Conservation (phyloP, 768 basidiomycete species). For the Lentinula detonsa region DNA sequence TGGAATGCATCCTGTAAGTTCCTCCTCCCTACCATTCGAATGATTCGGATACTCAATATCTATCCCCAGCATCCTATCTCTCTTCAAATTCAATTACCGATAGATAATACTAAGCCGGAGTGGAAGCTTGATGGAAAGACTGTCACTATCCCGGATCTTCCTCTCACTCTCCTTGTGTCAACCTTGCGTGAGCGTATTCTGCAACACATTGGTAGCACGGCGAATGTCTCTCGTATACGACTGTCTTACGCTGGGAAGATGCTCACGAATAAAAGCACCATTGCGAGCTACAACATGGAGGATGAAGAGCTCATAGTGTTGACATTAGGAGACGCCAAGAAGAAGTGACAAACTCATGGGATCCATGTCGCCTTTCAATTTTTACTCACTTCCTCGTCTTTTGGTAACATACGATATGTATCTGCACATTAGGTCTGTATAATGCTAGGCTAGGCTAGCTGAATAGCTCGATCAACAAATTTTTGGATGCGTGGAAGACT, state of each 20-base stretch:
- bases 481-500: too few species aligned
- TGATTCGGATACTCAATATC: neutral
- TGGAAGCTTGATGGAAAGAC: slow-evolving; percentile 86
- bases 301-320: slow-evolving; percentile 83
- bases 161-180: slow-evolving; percentile 79
- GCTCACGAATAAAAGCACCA: slow-evolving; percentile 79
- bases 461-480: too few species aligned
- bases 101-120: slow-evolving; percentile 78
- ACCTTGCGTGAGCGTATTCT: slow-evolving; percentile 87
- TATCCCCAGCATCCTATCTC: slow-evolving; percentile 73
- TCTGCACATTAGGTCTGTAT: neutral
- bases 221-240: slow-evolving; percentile 76
- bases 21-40: neutral
- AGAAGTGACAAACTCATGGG: slow-evolving; percentile 37
- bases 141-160: slow-evolving; percentile 76
- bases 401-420: too few species aligned
- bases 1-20: slow-evolving; percentile 73
- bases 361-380: neutral
- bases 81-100: slow-evolving; percentile 78
- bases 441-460: neutral
- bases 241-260: slow-evolving; percentile 78
- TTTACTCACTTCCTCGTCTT: too few species aligned
- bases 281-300: slow-evolving; percentile 86
- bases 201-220: slow-evolving; percentile 68
- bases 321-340: slow-evolving; percentile 71